Conservation (phyloP, 1,284 basidiomycete species). For the Tilletia caries region DNA sequence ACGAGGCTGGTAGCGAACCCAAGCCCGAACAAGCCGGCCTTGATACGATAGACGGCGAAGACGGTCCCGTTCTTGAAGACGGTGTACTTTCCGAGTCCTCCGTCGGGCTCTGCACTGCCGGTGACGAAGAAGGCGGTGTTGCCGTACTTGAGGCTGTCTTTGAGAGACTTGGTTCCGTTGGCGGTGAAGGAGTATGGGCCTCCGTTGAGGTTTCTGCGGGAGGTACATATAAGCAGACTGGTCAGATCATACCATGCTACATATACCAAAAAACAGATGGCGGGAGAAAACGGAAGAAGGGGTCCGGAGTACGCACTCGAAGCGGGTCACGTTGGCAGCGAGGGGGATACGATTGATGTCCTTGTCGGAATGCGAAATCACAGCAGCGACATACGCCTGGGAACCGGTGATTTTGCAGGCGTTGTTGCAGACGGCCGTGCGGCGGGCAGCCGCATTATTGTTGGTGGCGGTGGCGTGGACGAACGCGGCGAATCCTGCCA, state of each 20-base stretch:
- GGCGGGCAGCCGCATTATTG: neutral
- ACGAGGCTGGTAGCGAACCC: neutral
- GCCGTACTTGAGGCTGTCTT: neutral
- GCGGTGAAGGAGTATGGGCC: neutral
- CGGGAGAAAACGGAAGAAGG: no score
- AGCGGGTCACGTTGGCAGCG: neutral
- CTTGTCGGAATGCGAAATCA: neutral
- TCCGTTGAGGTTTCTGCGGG: neutral
- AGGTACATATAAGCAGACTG: no score
- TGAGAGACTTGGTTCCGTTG: neutral
- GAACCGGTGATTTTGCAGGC: neutral
- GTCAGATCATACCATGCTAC: neutral
- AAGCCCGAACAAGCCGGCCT: neutral
- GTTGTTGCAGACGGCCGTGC: neutral
- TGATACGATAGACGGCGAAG: neutral
- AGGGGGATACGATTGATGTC: conserved; percentile 7
- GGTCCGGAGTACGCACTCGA: neutral
- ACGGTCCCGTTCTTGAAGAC: conserved; percentile 8
- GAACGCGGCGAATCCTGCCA: neutral
- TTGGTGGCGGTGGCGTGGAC: neutral
- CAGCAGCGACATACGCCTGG: conserved; percentile 2
- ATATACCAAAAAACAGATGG: no score
- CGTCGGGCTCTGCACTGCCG: neutral
- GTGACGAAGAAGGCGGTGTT: conserved; percentile 13
- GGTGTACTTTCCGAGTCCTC: neutral